These are phyloP conservation scores for Arachis hypogaea DNA, from an alignment of 306 rosid genomes.

Conservation along the genomic window DNA sequence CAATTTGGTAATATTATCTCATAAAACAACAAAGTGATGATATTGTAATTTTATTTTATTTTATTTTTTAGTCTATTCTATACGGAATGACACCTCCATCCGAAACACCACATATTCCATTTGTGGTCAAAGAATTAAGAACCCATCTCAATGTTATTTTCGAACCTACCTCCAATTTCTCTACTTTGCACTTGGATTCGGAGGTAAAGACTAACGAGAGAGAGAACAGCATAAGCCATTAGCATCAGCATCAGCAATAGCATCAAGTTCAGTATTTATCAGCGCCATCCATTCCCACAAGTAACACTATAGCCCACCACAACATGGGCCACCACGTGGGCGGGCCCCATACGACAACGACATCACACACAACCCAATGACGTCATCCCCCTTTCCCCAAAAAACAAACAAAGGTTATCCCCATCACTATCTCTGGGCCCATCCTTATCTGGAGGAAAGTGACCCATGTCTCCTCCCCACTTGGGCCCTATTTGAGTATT, in stretches of 20 bases:
- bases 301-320: slow-evolving; percentile 38
- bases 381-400: slow-evolving; percentile 23
- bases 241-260: neutral
- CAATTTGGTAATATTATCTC: no score
- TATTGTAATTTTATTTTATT: no score
- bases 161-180: neutral
- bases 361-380: slow-evolving; percentile 20
- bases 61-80: neutral
- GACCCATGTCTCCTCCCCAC: slow-evolving; percentile 30
- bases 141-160: neutral
- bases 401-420: slow-evolving; percentile 19
- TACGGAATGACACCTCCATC: neutral
- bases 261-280: slow-evolving; percentile 22
- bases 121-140: neutral
- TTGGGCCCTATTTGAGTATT: slow-evolving; percentile 26
- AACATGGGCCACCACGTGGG: slow-evolving; percentile 50
- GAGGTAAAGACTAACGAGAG: neutral
- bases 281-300: slow-evolving; percentile 35
- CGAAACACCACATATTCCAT: neutral
- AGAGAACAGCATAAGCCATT: neutral
- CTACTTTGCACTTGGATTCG: neutral
- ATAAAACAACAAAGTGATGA: no score
- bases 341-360: slow-evolving; percentile 41
- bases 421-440: slow-evolving; percentile 36
- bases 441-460: slow-evolving; percentile 44